Evolutionary conservation across 306 rosid species (phyloP).

Genomic region (Fragaria ananassa): DNA sequence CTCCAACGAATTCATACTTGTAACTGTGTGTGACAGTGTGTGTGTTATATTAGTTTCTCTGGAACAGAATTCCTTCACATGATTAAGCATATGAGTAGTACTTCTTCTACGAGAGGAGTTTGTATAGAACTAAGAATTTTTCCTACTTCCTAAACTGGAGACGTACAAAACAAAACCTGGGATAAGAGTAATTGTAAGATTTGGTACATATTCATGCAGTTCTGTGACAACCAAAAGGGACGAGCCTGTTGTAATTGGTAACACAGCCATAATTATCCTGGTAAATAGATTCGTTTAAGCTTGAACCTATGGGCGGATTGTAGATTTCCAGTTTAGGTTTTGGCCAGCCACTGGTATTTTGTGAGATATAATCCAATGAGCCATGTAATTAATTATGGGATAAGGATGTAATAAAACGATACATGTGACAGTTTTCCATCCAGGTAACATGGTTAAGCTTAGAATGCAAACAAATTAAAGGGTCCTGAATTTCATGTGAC

Average conservation of each 20-base stretch:
- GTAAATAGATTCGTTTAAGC: not conserved
- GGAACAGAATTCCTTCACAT: not conserved
- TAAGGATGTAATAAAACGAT: slow-evolving; percentile 2
- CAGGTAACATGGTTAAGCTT: not conserved
- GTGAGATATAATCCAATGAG: not conserved
- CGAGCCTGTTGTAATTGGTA: not conserved
- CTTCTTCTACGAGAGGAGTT: not conserved
- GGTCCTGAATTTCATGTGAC: not conserved
- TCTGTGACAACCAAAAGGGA: not conserved
- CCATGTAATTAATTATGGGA: not conserved
- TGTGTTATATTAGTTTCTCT: not conserved
- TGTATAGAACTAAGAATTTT: not conserved
- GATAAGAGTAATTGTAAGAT: not conserved
- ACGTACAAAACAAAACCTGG: not conserved
- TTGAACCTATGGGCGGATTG: not conserved
- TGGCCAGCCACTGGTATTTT: not conserved
- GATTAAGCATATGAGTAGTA: not conserved
- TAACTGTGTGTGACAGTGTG: no score
- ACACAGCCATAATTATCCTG: not conserved
- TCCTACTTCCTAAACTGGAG: not conserved
- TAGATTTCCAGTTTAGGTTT: not conserved
- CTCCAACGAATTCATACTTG: not conserved
- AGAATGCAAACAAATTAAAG: not conserved
- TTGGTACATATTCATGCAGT: not conserved
- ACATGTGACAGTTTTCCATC: not conserved